A percentile compares a stretch with the other conserved stretches of the same genome.
Evolutionary conservation across 2,329 filamentous ascomycete species (phyloP).

Genomic region (Diaporthe vaccinii): DNA sequence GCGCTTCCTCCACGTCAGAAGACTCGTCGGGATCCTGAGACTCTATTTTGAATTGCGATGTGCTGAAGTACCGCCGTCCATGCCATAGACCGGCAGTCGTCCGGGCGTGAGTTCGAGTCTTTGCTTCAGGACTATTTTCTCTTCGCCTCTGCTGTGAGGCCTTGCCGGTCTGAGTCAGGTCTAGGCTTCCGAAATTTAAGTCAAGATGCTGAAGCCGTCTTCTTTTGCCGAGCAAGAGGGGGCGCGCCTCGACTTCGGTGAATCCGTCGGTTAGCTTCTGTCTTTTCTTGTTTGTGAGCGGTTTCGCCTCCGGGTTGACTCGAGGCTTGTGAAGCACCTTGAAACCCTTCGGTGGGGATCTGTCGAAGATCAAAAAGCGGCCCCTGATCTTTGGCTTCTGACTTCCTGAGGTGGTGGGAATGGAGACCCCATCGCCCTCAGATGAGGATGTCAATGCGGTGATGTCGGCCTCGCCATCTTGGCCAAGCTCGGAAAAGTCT

Average conservation of each 20-base stretch:
- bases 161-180: slow-evolving; percentile 43
- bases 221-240: slow-evolving; percentile 12
- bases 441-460: background rate
- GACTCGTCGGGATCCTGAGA: slow-evolving; percentile 18
- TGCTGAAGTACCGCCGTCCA: slow-evolving; percentile 25
- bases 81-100: background rate
- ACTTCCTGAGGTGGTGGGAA: background rate
- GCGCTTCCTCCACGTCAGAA: background rate
- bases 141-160: slow-evolving; percentile 30
- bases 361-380: slow-evolving; percentile 44
- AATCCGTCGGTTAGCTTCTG: slow-evolving; percentile 36
- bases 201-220: slow-evolving; percentile 26
- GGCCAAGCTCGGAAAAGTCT: background rate
- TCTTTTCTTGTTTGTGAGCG: background rate
- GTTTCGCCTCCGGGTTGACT: background rate
- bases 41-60: slow-evolving; percentile 19
- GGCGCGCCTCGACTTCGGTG: slow-evolving; percentile 33
- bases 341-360: slow-evolving; percentile 41
- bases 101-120: slow-evolving; percentile 34
- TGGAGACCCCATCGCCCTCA: background rate
- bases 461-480: background rate
- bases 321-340: slow-evolving; percentile 43
- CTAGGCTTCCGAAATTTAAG: slow-evolving; percentile 41
- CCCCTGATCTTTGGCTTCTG: slow-evolving; percentile 16
- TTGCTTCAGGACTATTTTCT: background rate